Base-by-base conservation (phyloP, 2,329 filamentous ascomycete species). In the Mollisiaceae sp. region DNA sequence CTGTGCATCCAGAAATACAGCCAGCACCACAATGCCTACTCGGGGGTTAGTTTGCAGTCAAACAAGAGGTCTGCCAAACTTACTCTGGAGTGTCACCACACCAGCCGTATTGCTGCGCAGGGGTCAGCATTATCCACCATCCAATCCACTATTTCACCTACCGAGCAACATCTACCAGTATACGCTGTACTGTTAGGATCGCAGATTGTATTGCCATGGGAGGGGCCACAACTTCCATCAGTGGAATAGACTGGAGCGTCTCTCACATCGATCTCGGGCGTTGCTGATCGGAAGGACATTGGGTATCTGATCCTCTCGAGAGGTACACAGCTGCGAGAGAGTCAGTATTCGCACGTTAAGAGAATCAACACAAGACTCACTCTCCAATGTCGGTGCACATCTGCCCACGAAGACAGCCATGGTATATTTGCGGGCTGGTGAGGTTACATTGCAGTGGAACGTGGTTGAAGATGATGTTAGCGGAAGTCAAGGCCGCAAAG, bases 381-480 rank as follows among this genome's bases (percentile, higher is more conserved):
- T 69, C 45, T 67, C 69, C 69, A 58, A 68, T 38, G 2, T 68
- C 58, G 9, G 61, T 70, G 57, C 75, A 76, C 14, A 66, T 57
- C 61, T 76, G 75, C 39, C 74, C 74, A 45, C 70, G 69, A 38
- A 76, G 71, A 68, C 75, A 76, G 14, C 75, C 74, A 66, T 74
- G 66, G 60, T 76, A 75, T 57, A 75, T 72, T 14, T 71, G 62
- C 0, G 63, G 45, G 61, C 69, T 70, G n/a, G 45, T 70, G 63
- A 71, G 70, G 60, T 79, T 72, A 73, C 82, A 84, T 3, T 65
- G 77, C 24, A 82, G 78, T 58, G 81, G 77, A 9, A 82, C 79
- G 75, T 79, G 79, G 43, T 75, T 73, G 73, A 83, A 82, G 66
- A 80, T 78, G 73, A 84, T 83, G 71, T 84, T 84, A 62, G 81